Conservation (phyloP, 768 basidiomycete genomes). For the Tylopilus plumbeoviolaceoides region DNA sequence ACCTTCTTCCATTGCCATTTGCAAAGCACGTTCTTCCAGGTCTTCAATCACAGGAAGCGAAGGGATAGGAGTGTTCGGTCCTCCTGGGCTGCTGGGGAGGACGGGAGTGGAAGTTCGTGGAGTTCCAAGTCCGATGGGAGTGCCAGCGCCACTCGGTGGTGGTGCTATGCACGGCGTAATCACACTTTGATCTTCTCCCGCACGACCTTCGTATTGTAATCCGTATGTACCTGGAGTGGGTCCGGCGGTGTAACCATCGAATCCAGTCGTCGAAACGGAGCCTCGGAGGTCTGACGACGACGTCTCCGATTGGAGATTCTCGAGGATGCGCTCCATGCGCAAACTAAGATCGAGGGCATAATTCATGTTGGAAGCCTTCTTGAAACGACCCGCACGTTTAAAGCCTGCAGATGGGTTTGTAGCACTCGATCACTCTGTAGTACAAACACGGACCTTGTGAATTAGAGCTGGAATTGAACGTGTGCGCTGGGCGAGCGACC, state of each 20-base stretch:
- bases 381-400: constrained; percentile 73
- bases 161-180: constrained; percentile 18
- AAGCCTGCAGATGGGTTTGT: constrained; percentile 16
- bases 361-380: constrained; percentile 94
- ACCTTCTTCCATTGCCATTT: constrained; percentile 50
- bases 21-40: constrained; percentile 47
- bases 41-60: constrained; percentile 29
- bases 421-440: constrained; percentile 34
- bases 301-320: constrained; percentile 26
- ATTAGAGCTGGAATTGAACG: constrained; percentile 38
- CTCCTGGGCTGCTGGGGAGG: constrained; percentile 3
- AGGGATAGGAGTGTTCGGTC: constrained; percentile 6
- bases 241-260: constrained; percentile 22
- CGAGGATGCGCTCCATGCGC: constrained; percentile 31
- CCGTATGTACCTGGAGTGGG: constrained; percentile 48
- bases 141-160: constrained; percentile 20
- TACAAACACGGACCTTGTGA: constrained; percentile 39
- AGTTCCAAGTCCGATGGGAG: constrained; percentile 25
- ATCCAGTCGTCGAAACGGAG: constrained; percentile 21
- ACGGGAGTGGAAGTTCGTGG: constrained; percentile 16
- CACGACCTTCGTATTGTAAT: constrained; percentile 60
- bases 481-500: constrained; percentile 55
- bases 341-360: constrained; percentile 54
- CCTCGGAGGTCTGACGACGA: constrained; percentile 19
- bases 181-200: constrained; percentile 53